phyloP scores from a whole-genome alignment of 2,329 filamentous ascomycete genomes.

The Claviceps sp. region DNA sequence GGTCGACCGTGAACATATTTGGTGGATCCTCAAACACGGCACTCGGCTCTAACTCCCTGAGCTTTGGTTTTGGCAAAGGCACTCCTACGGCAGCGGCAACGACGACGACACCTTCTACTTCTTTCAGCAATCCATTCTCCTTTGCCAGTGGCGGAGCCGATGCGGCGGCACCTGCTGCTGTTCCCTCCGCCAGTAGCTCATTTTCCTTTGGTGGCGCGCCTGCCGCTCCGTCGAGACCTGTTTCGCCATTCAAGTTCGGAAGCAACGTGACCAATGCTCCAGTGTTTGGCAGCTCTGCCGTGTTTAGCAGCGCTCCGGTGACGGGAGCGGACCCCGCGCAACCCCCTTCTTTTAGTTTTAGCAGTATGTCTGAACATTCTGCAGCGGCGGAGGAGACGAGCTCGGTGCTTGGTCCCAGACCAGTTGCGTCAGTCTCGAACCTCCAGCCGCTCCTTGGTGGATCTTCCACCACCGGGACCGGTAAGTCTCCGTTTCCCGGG shows the following conservation, averaged over 20 bases:
- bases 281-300: slow-evolving; percentile 7
- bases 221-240: slow-evolving; percentile 15
- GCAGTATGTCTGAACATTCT: slow-evolving; percentile 10
- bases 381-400: slow-evolving; percentile 15
- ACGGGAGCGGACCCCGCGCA: slow-evolving; percentile 10
- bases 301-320: slow-evolving; percentile 18
- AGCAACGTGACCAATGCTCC: neutral
- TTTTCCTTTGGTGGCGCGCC: slow-evolving; percentile 26
- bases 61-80: slow-evolving; percentile 16
- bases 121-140: slow-evolving; percentile 28
- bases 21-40: slow-evolving; percentile 8
- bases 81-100: slow-evolving; percentile 2
- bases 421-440: slow-evolving; percentile 23
- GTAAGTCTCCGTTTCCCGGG: slow-evolving; percentile 29
- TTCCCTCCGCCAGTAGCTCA: slow-evolving; percentile 15
- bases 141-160: slow-evolving; percentile 15
- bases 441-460: slow-evolving; percentile 29
- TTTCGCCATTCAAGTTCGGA: slow-evolving; percentile 26
- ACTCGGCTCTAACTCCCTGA: slow-evolving; percentile 16
- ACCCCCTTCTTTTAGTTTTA: slow-evolving; percentile 27
- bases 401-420: slow-evolving; percentile 21
- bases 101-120: slow-evolving; percentile 12
- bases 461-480: slow-evolving; percentile 31
- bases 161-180: slow-evolving; percentile 10
- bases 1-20: too few relatives aligned